Conservation (phyloP, 495 filamentous ascomycete genomes). For the Podospora pseudopauciseta region DNA sequence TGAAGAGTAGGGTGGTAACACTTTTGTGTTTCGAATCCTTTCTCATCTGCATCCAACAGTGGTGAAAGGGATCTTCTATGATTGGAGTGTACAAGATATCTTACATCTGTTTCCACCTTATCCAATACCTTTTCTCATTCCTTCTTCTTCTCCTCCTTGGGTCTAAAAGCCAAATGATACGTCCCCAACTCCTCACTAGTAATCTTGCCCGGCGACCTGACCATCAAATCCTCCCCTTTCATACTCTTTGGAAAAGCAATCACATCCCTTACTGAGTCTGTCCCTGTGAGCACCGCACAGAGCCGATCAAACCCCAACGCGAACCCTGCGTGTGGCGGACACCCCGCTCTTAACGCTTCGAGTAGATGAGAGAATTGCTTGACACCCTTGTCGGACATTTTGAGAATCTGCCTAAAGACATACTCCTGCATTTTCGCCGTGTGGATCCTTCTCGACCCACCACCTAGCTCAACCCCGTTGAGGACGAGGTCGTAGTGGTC, state of each 20-base stretch:
- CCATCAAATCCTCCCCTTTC: conserved; percentile 78
- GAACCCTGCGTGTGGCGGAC: conserved; percentile 95
- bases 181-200: conserved; percentile 60
- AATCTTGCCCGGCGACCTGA: conserved; percentile 66
- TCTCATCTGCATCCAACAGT: background rate
- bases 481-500: conserved; percentile 95
- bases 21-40: background rate
- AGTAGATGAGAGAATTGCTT: conserved; percentile 80
- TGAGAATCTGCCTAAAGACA: conserved; percentile 77
- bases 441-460: conserved; percentile 91
- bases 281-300: conserved; percentile 73
- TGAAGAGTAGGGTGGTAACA: background rate
- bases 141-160: conserved; percentile 7
- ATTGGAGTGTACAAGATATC: background rate
- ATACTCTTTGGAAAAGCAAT: conserved; percentile 94
- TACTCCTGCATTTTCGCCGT: conserved; percentile 78
- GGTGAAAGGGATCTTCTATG: background rate
- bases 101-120: background rate
- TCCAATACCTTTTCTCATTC: background rate
- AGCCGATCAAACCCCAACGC: conserved; percentile 90
- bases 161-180: conserved; percentile 58
- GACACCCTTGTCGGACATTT: conserved; percentile 58
- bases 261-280: conserved; percentile 77
- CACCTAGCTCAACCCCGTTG: conserved; percentile 92
- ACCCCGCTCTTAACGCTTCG: conserved; percentile 76